Evolutionary conservation across 2,329 filamentous ascomycete species (phyloP).

Genomic region (Seiridium cupressi): DNA sequence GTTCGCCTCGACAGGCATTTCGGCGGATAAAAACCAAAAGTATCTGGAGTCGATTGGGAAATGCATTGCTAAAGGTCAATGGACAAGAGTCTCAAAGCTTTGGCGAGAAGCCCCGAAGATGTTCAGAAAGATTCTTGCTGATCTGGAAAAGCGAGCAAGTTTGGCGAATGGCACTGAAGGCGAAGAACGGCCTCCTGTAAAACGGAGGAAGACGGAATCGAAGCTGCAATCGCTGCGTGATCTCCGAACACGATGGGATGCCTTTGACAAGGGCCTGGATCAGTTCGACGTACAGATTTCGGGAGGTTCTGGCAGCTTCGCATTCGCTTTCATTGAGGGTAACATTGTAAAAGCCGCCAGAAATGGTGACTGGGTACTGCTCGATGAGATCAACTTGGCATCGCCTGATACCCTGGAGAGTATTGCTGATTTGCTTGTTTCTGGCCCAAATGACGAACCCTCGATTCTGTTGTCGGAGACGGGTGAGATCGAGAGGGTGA

Average conservation of each 20-base stretch:
- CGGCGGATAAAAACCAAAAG: slow-evolving; percentile 79
- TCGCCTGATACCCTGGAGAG: slow-evolving; percentile 93
- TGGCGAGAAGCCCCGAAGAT: slow-evolving; percentile 89
- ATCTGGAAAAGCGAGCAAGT: slow-evolving; percentile 44
- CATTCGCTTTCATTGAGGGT: slow-evolving; percentile 94
- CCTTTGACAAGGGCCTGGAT: slow-evolving; percentile 71
- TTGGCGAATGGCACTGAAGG: slow-evolving; percentile 32
- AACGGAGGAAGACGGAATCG: slow-evolving; percentile 63
- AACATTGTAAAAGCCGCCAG: slow-evolving; percentile 94
- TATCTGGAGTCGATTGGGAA: slow-evolving; percentile 82
- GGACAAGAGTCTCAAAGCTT: slow-evolving; percentile 80
- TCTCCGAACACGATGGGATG: slow-evolving; percentile 70
- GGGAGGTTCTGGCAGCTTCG: slow-evolving; percentile 72
- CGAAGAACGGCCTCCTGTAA: slow-evolving; percentile 60
- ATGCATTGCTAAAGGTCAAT: slow-evolving; percentile 77
- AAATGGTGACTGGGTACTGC: slow-evolving; percentile 93
- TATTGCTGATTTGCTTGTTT: slow-evolving; percentile 81
- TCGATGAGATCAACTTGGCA: slow-evolving; percentile 96
- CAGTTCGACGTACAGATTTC: slow-evolving; percentile 80
- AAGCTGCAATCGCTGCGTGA: slow-evolving; percentile 64
- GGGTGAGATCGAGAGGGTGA: slow-evolving; percentile 85
- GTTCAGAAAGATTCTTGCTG: slow-evolving; percentile 69
- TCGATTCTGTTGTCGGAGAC: slow-evolving; percentile 91
- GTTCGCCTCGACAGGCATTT: slow-evolving; percentile 82
- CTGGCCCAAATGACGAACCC: slow-evolving; percentile 68